Evolutionary conservation across 108 stramenopile genomes (phyloP).

Genomic region (Mayamaea pseudoterrestris): DNA sequence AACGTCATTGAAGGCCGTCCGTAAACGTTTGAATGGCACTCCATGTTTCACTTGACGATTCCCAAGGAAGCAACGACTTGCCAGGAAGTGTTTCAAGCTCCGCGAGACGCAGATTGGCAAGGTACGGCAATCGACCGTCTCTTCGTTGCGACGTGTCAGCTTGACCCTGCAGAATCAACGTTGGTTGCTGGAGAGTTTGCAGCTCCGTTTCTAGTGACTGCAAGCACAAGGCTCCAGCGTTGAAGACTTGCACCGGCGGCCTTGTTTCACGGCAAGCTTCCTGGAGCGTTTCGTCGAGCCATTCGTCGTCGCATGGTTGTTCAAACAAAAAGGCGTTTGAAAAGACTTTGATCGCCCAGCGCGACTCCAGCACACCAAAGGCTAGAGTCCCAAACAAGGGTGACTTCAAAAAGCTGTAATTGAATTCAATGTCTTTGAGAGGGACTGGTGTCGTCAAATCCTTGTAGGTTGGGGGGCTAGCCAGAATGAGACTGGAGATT

Average conservation of each 20-base stretch:
- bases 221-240: conserved; percentile 47
- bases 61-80: conserved; percentile 57
- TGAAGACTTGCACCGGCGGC: conserved; percentile 47
- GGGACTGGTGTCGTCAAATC: conserved; percentile 45
- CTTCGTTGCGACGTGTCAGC: conserved; percentile 22
- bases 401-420: conserved; percentile 39
- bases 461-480: conserved; percentile 45
- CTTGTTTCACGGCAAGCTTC: conserved; percentile 19
- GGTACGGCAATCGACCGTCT: conserved; percentile 24
- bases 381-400: conserved; percentile 32
- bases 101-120: conserved; percentile 22
- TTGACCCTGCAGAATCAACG: conserved; percentile 33
- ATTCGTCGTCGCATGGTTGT: conserved; percentile 29
- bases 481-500: conserved; percentile 26
- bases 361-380: conserved; percentile 38
- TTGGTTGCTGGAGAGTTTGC: conserved; percentile 19
- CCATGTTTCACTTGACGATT: too few species aligned
- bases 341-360: conserved; percentile 42
- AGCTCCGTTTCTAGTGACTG: conserved; percentile 43
- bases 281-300: conserved; percentile 29
- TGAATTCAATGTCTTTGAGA: conserved; percentile 26
- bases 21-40: too few species aligned
- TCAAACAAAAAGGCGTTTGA: conserved; percentile 48
- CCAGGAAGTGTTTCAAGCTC: conserved; percentile 21
- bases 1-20: too few species aligned